Conservation (phyloP, 1,284 basidiomycete genomes). For the Hortiboletus rubellus region DNA sequence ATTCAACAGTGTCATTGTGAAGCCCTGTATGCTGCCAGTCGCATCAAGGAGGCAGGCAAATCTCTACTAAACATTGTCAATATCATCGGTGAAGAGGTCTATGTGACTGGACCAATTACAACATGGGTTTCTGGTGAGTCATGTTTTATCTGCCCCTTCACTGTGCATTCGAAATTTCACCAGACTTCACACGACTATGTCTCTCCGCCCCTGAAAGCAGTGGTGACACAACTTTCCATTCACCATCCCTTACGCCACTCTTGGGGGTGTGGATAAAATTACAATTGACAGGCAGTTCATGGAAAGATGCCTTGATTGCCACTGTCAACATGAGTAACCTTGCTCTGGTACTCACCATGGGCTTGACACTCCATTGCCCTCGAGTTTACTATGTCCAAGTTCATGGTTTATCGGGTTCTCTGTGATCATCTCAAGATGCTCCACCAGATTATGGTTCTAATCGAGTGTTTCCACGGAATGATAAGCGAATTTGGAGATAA, state of each 20-base stretch:
- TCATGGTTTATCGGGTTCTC: too few species aligned
- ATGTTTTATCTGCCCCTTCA: rapidly evolving
- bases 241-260: background rate
- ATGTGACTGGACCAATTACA: background rate
- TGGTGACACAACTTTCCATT: background rate
- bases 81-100: background rate
- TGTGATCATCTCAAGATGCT: too few species aligned
- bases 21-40: background rate
- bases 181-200: background rate
- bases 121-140: background rate
- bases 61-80: background rate
- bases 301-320: background rate
- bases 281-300: background rate
- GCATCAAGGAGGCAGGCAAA: background rate
- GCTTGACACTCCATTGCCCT: too few species aligned
- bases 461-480: background rate
- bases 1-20: background rate
- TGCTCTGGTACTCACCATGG: background rate
- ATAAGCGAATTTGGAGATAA: background rate
- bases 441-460: background rate
- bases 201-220: background rate
- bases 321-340: background rate
- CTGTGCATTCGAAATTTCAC: background rate
- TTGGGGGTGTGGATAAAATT: background rate
- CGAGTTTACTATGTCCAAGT: too few species aligned